phyloP scores from a whole-genome alignment of 2,329 filamentous ascomycete species.

The Thelonectria olida region DNA sequence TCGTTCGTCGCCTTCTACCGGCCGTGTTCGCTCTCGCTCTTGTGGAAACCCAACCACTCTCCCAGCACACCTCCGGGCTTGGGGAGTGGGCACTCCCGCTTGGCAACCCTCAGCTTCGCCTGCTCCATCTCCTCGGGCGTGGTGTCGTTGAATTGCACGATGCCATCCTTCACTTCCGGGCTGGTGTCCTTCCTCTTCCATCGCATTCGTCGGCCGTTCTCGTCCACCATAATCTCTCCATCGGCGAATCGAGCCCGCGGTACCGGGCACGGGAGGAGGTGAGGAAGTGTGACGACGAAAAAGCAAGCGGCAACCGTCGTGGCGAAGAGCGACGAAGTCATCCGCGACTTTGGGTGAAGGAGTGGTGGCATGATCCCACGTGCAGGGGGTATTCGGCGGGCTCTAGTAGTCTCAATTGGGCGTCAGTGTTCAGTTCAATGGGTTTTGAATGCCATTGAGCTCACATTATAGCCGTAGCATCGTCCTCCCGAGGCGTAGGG shows the following conservation, averaged over 20 bases:
- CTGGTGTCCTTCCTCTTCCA: conserved; percentile 50
- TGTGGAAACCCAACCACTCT: conserved; percentile 76
- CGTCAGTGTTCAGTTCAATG: conserved; percentile 28
- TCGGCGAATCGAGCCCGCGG: conserved; percentile 81
- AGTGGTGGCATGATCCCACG: conserved; percentile 76
- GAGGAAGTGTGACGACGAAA: conserved; percentile 89
- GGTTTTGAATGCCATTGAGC: conserved; percentile 34
- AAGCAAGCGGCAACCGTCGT: conserved; percentile 92
- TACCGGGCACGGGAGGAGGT: conserved; percentile 90
- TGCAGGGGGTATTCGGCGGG: conserved; percentile 22
- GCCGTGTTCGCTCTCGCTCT: conserved; percentile 38
- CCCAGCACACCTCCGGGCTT: conserved; percentile 85
- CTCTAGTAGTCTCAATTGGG: conserved; percentile 41
- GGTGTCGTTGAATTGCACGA: conserved; percentile 58
- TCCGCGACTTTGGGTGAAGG: conserved; percentile 91
- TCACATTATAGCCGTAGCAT: conserved; percentile 39
- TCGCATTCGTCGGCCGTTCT: conserved; percentile 55
- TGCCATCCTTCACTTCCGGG: conserved; percentile 54
- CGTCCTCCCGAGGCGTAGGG: conserved; percentile 33
- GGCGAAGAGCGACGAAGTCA: conserved; percentile 93
- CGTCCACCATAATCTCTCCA: conserved; percentile 60
- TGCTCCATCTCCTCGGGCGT: conserved; percentile 47
- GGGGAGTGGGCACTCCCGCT: conserved; percentile 88
- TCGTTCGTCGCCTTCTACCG: conserved; percentile 36
- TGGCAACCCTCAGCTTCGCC: conserved; percentile 51